phyloP scores from a whole-genome alignment of 345 rosid species.

The Hirschfeldia incana region DNA sequence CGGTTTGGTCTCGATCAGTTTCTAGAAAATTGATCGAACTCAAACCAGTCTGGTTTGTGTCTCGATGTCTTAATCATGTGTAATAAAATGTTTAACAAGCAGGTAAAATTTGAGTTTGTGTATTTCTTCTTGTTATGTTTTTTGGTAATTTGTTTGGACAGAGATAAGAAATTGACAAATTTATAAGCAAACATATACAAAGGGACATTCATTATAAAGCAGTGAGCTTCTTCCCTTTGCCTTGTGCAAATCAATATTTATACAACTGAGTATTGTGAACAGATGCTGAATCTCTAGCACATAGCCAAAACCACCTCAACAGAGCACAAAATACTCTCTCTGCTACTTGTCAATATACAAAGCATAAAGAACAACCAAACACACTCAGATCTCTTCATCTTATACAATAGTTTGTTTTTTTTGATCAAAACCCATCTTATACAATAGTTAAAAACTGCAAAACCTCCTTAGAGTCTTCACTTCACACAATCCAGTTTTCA shows the following conservation, averaged over 20 bases:
- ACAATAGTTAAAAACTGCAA: not conserved
- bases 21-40: not conserved
- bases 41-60: not conserved
- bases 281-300: not conserved
- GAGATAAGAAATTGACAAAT: too few relatives aligned
- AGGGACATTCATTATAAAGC: too few relatives aligned
- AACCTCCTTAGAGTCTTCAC: not conserved
- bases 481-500: not conserved
- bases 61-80: not conserved
- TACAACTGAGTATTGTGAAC: not conserved
- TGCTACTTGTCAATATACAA: not conserved
- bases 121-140: not conserved
- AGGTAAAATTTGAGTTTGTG: not conserved
- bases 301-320: not conserved
- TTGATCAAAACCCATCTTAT: not conserved
- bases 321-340: not conserved
- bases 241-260: not conserved
- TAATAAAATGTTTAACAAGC: not conserved
- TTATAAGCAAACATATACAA: too few relatives aligned
- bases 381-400: not conserved
- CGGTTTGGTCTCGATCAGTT: conserved; percentile 2
- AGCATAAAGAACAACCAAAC: not conserved
- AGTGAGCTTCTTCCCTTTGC: too few relatives aligned
- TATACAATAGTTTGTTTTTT: not conserved
- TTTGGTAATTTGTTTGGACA: not conserved